These are phyloP conservation scores for Cladorrhinum sp. DNA, from an alignment of 2,329 filamentous ascomycete species.

Conservation along the genomic window DNA sequence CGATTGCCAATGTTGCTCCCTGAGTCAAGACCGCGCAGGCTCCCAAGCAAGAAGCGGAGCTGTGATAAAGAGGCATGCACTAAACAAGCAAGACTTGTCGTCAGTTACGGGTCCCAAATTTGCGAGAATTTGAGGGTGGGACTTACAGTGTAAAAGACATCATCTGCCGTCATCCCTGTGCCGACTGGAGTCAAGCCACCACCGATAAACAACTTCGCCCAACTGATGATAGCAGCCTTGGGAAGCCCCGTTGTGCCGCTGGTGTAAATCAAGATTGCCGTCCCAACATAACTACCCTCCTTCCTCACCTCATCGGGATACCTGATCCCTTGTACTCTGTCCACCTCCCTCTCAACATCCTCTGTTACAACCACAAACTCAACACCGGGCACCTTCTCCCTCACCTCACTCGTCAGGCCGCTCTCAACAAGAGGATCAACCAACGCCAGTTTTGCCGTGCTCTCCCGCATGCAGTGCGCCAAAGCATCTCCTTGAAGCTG, in stretches of 20 bases:
- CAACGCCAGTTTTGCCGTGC: slow-evolving; percentile 63
- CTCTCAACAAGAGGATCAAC: slow-evolving; percentile 60
- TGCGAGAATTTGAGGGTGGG: background rate
- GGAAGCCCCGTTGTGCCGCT: slow-evolving; percentile 82
- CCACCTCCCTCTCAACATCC: slow-evolving; percentile 52
- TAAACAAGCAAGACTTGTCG: slow-evolving; percentile 31
- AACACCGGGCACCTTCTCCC: slow-evolving; percentile 45
- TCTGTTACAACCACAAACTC: slow-evolving; percentile 60
- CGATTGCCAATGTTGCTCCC: slow-evolving; percentile 66
- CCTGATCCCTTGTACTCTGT: slow-evolving; percentile 50
- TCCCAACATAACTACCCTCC: slow-evolving; percentile 50
- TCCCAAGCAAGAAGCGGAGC: slow-evolving; percentile 69
- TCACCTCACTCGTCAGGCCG: slow-evolving; percentile 56
- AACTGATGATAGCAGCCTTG: slow-evolving; percentile 72
- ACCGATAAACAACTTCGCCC: slow-evolving; percentile 60
- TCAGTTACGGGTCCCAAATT: too few species aligned
- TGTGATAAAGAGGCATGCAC: slow-evolving; percentile 89
- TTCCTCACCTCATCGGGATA: slow-evolving; percentile 55
- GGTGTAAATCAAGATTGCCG: slow-evolving; percentile 78
- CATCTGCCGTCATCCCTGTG: slow-evolving; percentile 53
- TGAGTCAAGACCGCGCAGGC: slow-evolving; percentile 57
- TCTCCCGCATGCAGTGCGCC: slow-evolving; percentile 67
- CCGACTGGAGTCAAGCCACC: slow-evolving; percentile 52
- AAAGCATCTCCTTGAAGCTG: slow-evolving; percentile 70
- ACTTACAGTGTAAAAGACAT: slow-evolving; percentile 71